Evolutionary conservation across 106 monocot genomes (phyloP), one percentile per base, ranked within the genome.

Genomic region (Hemerocallis citrina): DNA sequence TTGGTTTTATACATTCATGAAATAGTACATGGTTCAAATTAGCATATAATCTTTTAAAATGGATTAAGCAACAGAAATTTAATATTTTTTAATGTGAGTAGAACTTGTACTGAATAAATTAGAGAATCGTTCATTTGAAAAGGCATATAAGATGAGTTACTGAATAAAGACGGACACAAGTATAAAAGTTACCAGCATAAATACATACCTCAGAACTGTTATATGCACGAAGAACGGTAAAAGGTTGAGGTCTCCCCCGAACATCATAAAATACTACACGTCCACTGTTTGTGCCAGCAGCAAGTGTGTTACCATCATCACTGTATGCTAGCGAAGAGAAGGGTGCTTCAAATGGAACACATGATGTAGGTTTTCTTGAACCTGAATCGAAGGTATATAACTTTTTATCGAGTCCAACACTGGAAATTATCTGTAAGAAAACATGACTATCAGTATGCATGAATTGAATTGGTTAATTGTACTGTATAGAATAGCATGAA

Each of bases 331-430:
- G 62, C 20, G 95, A 87, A 57, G 90, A 75, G 64, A 91, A 96
- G 7, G 95, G 95, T 55, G 81, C 75, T 46, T 96, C 86, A 73
- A 79, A 79, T 65, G 83, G 77, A 70, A 70, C 37, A 52, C 79
- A 86, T 67, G 65, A 74, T 35, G 73, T 69, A 20, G 84, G 75
- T 39, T 71, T 68, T 73, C 55, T 86, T 50, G 52, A 79, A 21
- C 78, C 71, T 39, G 90, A 67, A 75, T 96, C 95, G 55, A 74
- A 84, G 57, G 66, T 79, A 55, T 84, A 87, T 30, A 96, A 62
- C 61, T 91, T 96, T 75, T 91, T 96, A 75, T 96, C 95, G 9
- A 96, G 77, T 63, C 95, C 95, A 76, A 84, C 86, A 57, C 76
- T 96, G 9, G 84, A 79, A 72, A 96, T 84, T 62, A 79, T 79